Conservation (phyloP, 257 asterid genomes). For the Paulownia fortunei region DNA sequence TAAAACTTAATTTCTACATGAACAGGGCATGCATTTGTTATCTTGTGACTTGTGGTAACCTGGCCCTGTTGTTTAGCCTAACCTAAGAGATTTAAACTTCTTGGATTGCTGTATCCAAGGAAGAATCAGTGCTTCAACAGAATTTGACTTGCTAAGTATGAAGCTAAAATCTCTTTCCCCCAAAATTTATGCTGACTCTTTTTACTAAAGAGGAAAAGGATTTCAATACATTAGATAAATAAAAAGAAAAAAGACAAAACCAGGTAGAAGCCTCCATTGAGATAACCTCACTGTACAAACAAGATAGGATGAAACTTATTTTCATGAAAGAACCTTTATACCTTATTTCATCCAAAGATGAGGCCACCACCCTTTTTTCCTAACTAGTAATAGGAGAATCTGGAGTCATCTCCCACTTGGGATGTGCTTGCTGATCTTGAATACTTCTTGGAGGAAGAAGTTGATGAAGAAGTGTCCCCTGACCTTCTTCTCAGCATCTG, state of each 20-base stretch:
- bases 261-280: constrained; percentile 35
- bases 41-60: no score
- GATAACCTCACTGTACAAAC: constrained; percentile 47
- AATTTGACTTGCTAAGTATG: not conserved
- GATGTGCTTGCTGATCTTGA: constrained; percentile 63
- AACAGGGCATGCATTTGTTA: not conserved
- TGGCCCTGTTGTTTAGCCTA: no score
- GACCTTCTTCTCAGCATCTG: constrained; percentile 83
- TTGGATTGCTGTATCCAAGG: not conserved
- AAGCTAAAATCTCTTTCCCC: not conserved
- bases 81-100: not conserved
- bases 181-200: not conserved
- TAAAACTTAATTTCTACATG: not conserved
- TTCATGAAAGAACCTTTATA: not conserved
- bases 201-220: not conserved
- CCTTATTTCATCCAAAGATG: constrained; percentile 31
- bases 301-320: constrained; percentile 26
- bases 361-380: not conserved
- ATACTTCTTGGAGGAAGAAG: constrained; percentile 44
- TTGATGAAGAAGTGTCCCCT: constrained; percentile 34
- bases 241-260: not conserved
- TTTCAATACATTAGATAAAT: not conserved
- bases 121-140: not conserved
- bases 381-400: constrained; percentile 42
- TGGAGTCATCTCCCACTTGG: constrained; percentile 61